Conservation (phyloP, 331 rosid genomes). For the Erythrophleum ivorense region DNA sequence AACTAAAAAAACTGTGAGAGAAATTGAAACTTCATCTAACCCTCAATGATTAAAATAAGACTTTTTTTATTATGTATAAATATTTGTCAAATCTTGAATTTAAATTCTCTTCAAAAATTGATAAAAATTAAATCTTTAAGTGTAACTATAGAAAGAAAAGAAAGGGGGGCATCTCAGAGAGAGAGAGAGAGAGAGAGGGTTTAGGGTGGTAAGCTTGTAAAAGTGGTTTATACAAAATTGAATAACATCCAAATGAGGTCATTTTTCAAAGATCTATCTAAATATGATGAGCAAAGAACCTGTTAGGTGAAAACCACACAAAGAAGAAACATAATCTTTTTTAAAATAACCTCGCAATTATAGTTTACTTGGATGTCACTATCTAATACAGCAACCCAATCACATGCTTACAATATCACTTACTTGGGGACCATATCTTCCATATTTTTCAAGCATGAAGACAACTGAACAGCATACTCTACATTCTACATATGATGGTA, state of each 20-base stretch:
- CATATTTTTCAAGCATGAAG: background rate
- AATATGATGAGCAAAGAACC: background rate
- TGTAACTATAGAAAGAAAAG: no score
- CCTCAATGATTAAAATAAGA: no score
- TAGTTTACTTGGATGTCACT: background rate
- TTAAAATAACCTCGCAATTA: background rate
- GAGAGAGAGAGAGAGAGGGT: no score
- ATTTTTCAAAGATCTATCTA: background rate
- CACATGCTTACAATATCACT: constrained; percentile 8
- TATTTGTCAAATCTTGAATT: background rate
- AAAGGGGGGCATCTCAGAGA: no score
- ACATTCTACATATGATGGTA: background rate
- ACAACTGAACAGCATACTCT: background rate
- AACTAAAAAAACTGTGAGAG: no score
- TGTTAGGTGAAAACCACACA: background rate
- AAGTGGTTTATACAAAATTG: background rate
- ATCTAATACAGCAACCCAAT: background rate
- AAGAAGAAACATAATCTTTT: background rate
- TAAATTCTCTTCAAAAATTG: background rate
- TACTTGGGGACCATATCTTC: constrained; percentile 20
- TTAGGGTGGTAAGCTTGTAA: background rate
- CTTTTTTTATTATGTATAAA: background rate
- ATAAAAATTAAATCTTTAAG: background rate
- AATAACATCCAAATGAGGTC: constrained; percentile 7
- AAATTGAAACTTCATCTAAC: no score